Evolutionary conservation across 352 stramenopile species (phyloP).

Genomic region (Globisporangium canariense): DNA sequence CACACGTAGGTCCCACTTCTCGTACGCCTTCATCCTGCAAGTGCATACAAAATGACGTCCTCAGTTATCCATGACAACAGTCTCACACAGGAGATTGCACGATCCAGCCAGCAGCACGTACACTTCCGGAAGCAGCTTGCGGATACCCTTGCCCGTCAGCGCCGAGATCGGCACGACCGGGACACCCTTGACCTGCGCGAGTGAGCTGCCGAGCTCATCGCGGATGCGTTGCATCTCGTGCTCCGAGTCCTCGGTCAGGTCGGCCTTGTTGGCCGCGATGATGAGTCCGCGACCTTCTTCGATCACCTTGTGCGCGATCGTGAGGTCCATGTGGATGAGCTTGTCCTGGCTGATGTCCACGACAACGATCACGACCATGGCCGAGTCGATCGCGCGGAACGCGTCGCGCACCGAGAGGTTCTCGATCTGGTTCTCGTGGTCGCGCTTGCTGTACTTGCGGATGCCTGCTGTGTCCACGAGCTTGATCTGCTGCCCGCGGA

Average conservation of each 20-base stretch:
- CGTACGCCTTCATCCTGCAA: constrained; percentile 65
- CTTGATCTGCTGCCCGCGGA: constrained; percentile 67
- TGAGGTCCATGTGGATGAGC: constrained; percentile 85
- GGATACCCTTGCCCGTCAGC: constrained; percentile 68
- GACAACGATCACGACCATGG: constrained; percentile 78
- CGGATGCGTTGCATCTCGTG: constrained; percentile 65
- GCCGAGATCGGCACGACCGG: constrained; percentile 78
- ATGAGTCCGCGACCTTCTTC: constrained; percentile 76
- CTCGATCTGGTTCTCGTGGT: constrained; percentile 82
- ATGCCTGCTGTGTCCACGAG: constrained; percentile 83
- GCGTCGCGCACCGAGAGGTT: constrained; percentile 80
- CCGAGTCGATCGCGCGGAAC: constrained; percentile 77
- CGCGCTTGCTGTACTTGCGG: constrained; percentile 80
- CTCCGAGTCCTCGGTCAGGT: constrained; percentile 50
- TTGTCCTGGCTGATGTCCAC: constrained; percentile 81
- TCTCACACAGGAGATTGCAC: not conserved
- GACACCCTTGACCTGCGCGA: constrained; percentile 74
- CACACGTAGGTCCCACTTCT: constrained; percentile 77
- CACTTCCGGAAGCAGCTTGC: constrained; percentile 77
- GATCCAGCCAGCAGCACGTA: constrained; percentile 21
- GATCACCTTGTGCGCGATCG: constrained; percentile 77
- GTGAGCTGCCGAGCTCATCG: constrained; percentile 63
- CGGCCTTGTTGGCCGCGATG: constrained; percentile 77
- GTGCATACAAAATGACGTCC: not conserved
- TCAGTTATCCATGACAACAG: not conserved